Conservation (phyloP, 2,329 filamentous ascomycete species). For the Nannizzia gypsea region DNA sequence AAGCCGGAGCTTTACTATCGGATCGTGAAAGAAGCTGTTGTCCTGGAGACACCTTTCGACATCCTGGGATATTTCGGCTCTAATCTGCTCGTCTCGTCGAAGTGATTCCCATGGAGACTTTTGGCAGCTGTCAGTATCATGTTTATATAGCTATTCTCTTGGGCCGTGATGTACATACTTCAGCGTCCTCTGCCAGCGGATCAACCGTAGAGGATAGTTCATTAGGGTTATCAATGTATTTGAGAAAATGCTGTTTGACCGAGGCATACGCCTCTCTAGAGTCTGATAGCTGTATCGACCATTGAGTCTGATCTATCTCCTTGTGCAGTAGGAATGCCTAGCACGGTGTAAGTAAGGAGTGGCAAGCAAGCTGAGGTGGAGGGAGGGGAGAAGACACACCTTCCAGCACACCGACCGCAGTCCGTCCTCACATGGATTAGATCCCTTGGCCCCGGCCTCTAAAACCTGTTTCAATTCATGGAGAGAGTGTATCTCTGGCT, state of each 20-base stretch:
- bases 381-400: constrained; percentile 32
- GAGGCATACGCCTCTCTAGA: constrained; percentile 63
- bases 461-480: constrained; percentile 55
- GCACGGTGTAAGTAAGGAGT: constrained; percentile 14
- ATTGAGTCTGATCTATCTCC: constrained; percentile 51
- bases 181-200: constrained; percentile 71
- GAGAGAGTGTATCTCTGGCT: constrained; percentile 40
- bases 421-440: constrained; percentile 56
- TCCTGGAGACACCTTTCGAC: constrained; percentile 85
- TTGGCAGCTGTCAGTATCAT: constrained; percentile 25
- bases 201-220: constrained; percentile 64
- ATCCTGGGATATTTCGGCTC: constrained; percentile 86
- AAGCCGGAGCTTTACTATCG: constrained; percentile 65
- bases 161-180: constrained; percentile 36
- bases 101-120: constrained; percentile 89
- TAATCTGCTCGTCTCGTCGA: constrained; percentile 68
- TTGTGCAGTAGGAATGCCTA: constrained; percentile 74
- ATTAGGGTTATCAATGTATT: constrained; percentile 73
- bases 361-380: neutral
- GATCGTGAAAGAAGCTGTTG: constrained; percentile 76
- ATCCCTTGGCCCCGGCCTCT: constrained; percentile 43
- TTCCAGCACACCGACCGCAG: constrained; percentile 90
- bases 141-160: no score
- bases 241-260: constrained; percentile 61
- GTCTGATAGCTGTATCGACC: constrained; percentile 55